These are phyloP conservation scores for Gonapodya sp. DNA, from an alignment of 192 early-diverging fungal genomes.

Conservation along the genomic window DNA sequence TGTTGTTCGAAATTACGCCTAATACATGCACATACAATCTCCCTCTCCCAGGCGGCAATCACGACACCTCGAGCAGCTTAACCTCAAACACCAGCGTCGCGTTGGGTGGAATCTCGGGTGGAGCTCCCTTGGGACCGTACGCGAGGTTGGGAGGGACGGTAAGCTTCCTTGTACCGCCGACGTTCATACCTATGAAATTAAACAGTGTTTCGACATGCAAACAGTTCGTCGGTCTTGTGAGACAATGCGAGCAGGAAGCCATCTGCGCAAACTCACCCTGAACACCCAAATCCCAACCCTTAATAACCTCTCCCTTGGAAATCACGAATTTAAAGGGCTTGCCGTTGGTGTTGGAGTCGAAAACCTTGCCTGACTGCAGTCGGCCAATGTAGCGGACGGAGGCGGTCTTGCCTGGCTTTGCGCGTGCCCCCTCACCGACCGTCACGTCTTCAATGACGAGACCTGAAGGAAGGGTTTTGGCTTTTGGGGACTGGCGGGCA, in stretches of 20 bases:
- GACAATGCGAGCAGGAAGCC: neutral
- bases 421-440: constrained; percentile 49
- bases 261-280: constrained; percentile 18
- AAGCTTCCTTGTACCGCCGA: constrained; percentile 82
- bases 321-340: constrained; percentile 83
- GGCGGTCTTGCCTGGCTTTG: constrained; percentile 57
- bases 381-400: constrained; percentile 92
- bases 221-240: neutral
- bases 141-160: constrained; percentile 76
- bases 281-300: constrained; percentile 90
- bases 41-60: too few relatives aligned
- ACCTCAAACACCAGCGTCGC: constrained; percentile 86
- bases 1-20: too few relatives aligned
- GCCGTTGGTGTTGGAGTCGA: constrained; percentile 89
- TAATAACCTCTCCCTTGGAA: constrained; percentile 73
- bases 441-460: constrained; percentile 72
- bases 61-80: constrained; percentile 55
- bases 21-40: too few relatives aligned
- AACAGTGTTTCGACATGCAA: neutral
- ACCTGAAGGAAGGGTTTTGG: constrained; percentile 59
- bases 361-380: constrained; percentile 85
- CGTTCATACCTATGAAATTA: constrained; percentile 66
- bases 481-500: constrained; percentile 27
- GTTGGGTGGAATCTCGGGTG: constrained; percentile 86
- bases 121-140: constrained; percentile 64